phyloP scores from a whole-genome alignment of 768 basidiomycete species.

The Hygrophorus russula region DNA sequence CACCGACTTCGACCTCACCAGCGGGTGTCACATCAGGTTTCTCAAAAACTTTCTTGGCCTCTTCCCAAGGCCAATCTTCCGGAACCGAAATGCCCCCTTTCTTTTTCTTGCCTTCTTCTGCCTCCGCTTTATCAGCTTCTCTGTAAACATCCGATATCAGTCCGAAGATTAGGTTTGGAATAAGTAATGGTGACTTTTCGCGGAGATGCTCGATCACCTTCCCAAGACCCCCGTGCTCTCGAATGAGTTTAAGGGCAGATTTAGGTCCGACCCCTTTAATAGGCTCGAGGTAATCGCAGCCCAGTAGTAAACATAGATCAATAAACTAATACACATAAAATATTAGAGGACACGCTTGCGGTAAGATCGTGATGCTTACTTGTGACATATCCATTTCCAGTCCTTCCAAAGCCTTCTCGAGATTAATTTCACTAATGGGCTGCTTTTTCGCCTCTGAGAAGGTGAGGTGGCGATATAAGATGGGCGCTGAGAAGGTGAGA shows the following conservation, averaged over 20 bases:
- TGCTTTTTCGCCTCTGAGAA: slow-evolving; percentile 97
- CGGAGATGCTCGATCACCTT: slow-evolving; percentile 68
- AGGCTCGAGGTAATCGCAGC: slow-evolving; percentile 99
- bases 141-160: slow-evolving; percentile 20
- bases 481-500: slow-evolving; percentile 86
- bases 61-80: slow-evolving; percentile 95
- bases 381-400: slow-evolving; percentile 88
- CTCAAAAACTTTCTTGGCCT: slow-evolving; percentile 84
- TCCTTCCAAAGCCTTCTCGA: slow-evolving; percentile 75
- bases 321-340: slow-evolving; percentile 52
- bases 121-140: slow-evolving; percentile 28
- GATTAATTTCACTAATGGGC: slow-evolving; percentile 87
- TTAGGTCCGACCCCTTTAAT: slow-evolving; percentile 95
- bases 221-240: slow-evolving; percentile 67
- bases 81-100: slow-evolving; percentile 76
- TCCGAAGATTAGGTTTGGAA: neutral
- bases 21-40: slow-evolving; percentile 86
- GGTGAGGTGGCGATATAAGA: slow-evolving; percentile 90
- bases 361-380: slow-evolving; percentile 25
- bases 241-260: slow-evolving; percentile 83
- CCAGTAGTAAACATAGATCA: slow-evolving; percentile 91
- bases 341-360: neutral
- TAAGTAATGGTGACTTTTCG: slow-evolving; percentile 41
- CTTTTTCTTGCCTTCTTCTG: slow-evolving; percentile 43
- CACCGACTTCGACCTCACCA: slow-evolving; percentile 68